These are phyloP conservation scores for Suillus brevipes DNA, from an alignment of 768 basidiomycete species.

Conservation along the genomic window DNA sequence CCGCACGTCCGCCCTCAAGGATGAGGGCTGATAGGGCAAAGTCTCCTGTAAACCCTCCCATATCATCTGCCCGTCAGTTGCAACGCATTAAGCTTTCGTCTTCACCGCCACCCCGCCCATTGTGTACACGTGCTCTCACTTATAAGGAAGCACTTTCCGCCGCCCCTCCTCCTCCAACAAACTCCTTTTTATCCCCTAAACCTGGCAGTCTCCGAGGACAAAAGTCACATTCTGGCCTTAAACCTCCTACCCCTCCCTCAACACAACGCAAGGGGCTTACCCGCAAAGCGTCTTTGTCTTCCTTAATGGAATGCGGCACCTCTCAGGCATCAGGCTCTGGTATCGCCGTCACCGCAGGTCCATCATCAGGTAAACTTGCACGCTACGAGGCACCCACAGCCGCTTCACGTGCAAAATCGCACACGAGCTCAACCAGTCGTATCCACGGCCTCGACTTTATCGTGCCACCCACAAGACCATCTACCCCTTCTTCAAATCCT, in stretches of 20 bases:
- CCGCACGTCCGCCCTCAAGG: constrained; percentile 63
- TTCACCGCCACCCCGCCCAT: constrained; percentile 61
- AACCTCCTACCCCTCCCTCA: constrained; percentile 70
- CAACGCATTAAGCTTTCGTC: constrained; percentile 69
- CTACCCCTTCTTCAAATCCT: constrained; percentile 77
- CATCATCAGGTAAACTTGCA: constrained; percentile 40
- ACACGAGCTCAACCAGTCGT: constrained; percentile 65
- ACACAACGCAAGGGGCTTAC: constrained; percentile 56
- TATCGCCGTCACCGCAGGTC: constrained; percentile 31
- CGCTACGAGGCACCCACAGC: constrained; percentile 81
- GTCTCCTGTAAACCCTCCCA: constrained; percentile 68
- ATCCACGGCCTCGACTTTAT: constrained; percentile 59
- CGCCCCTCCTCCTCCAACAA: constrained; percentile 48
- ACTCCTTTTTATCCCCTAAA: constrained; percentile 64
- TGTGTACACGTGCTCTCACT: constrained; percentile 53
- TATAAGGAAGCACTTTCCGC: constrained; percentile 57
- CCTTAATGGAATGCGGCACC: constrained; percentile 61
- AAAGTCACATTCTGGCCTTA: constrained; percentile 82
- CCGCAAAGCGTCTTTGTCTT: constrained; percentile 79
- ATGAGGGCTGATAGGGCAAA: constrained; percentile 65
- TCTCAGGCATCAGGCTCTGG: constrained; percentile 59
- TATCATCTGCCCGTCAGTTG: constrained; percentile 67
- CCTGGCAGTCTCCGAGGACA: constrained; percentile 77
- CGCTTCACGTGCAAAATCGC: constrained; percentile 74
- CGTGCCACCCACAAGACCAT: constrained; percentile 75